Percentiles rank a stretch among this genome's conserved stretches.
Conservation (phyloP, 1,139 yeast species). For the Geotrichum candidum region DNA sequence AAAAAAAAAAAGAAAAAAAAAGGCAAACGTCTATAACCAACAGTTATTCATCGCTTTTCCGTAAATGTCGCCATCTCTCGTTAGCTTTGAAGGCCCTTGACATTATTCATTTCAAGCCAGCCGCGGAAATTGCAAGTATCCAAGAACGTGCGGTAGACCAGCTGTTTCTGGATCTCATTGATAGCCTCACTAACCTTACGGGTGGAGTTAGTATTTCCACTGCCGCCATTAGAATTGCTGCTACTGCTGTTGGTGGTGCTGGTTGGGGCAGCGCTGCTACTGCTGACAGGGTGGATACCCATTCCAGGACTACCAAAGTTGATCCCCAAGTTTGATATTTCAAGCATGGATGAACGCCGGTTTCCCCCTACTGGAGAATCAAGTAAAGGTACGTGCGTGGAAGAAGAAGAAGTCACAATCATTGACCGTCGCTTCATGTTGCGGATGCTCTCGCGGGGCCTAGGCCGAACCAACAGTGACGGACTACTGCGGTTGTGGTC, state of each 20-base stretch:
- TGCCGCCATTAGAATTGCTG: neutral
- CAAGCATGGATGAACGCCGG: slow-evolving; percentile 4
- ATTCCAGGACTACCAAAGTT: neutral
- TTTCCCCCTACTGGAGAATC: neutral
- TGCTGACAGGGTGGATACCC: neutral
- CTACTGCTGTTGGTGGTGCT: no score
- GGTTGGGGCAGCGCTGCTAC: neutral
- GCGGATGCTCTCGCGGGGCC: neutral
- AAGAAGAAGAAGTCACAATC: neutral
- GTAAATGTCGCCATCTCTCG: no score
- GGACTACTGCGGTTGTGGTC: neutral
- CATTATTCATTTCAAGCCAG: slow-evolving; percentile 5
- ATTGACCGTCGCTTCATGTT: neutral
- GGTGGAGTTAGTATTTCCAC: neutral
- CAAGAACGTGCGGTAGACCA: neutral
- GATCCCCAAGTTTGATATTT: neutral
- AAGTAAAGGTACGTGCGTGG: neutral
- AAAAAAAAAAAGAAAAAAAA: no score
- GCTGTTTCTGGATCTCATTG: neutral
- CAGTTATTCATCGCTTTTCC: no score
- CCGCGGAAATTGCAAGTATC: neutral
- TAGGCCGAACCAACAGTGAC: neutral
- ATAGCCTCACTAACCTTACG: neutral
- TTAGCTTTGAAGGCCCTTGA: neutral
- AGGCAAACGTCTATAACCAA: no score